phyloP scores from a whole-genome alignment of 805 yeast genomes.

The Metschnikowia santaceciliae region DNA sequence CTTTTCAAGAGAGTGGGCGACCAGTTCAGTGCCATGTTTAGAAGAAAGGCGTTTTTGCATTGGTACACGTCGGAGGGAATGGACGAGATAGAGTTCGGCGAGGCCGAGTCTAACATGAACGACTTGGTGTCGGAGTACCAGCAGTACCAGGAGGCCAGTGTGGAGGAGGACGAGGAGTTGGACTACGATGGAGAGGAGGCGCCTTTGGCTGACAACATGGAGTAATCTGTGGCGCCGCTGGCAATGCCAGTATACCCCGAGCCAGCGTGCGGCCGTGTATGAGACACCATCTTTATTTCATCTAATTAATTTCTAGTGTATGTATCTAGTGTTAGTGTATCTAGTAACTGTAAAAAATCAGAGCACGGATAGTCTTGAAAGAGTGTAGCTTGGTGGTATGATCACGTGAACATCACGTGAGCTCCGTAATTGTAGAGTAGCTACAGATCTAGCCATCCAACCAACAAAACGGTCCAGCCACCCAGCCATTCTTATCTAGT shows the following conservation, averaged over 20 bases:
- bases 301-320: slow-evolving; percentile 6
- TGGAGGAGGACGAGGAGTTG: slow-evolving; percentile 71
- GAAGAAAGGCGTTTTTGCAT: slow-evolving; percentile 91
- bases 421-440: too few species aligned
- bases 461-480: too few species aligned
- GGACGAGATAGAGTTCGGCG: slow-evolving; percentile 93
- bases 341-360: too few species aligned
- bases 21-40: slow-evolving; percentile 89
- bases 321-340: slow-evolving; percentile 1
- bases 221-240: slow-evolving; percentile 18
- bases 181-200: slow-evolving; percentile 64
- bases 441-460: too few species aligned
- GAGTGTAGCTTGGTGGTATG: too few species aligned
- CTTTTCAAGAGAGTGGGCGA: slow-evolving; percentile 84
- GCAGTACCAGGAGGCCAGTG: slow-evolving; percentile 83
- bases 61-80: slow-evolving; percentile 96
- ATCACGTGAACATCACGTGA: too few species aligned
- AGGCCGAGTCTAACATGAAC: slow-evolving; percentile 88
- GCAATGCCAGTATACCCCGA: neutral
- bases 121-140: slow-evolving; percentile 86
- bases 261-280: neutral
- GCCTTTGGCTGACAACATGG: slow-evolving; percentile 52
- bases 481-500: too few species aligned
- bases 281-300: slow-evolving; percentile 7
- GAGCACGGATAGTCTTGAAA: too few species aligned